A percentile compares a stretch with the other conserved stretches of the same genome.
These are phyloP conservation scores for Eimeria falciformis DNA, from an alignment of 169 alveolate genomes.

Conservation along the genomic window DNA sequence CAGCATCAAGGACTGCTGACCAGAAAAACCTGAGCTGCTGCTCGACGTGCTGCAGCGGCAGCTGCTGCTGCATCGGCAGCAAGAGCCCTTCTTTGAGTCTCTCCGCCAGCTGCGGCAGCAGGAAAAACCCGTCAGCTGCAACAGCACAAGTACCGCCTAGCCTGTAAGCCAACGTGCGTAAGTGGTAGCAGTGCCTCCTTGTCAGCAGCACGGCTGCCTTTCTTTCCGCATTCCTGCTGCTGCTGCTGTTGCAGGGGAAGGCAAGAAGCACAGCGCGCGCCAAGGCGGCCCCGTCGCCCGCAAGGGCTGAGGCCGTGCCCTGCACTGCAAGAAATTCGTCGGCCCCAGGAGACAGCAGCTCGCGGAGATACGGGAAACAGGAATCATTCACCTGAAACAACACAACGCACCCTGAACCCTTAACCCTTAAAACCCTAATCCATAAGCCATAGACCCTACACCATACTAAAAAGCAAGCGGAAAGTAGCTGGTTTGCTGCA, in stretches of 20 bases:
- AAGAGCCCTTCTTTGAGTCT: not conserved
- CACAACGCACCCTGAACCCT: not conserved
- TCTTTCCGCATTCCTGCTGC: conserved; percentile 14
- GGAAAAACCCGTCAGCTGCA: conserved; percentile 44
- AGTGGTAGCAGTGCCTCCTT: conserved; percentile 62
- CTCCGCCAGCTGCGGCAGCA: conserved; percentile 2
- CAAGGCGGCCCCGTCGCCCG: conserved; percentile 8
- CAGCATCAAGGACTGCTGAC: conserved; percentile 47
- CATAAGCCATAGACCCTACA: not conserved
- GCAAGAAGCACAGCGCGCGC: conserved; percentile 29
- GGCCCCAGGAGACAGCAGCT: conserved; percentile 23
- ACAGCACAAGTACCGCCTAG: conserved; percentile 48
- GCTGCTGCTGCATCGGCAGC: conserved; percentile 30
- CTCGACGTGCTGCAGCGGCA: conserved; percentile 75
- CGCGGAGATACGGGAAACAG: not conserved
- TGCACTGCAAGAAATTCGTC: conserved; percentile 38
- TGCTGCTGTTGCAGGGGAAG: conserved; percentile 36
- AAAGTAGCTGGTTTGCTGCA: not conserved
- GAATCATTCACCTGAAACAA: conserved; percentile 3
- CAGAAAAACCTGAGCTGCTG: conserved; percentile 70
- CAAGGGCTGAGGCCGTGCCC: conserved; percentile 18
- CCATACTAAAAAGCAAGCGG: not conserved
- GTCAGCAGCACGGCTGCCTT: conserved; percentile 29
- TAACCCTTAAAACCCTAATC: not conserved
- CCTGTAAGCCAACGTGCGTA: conserved; percentile 50